Conservation (phyloP, 352 stramenopile species). For the Phytopythium oedochilum region DNA sequence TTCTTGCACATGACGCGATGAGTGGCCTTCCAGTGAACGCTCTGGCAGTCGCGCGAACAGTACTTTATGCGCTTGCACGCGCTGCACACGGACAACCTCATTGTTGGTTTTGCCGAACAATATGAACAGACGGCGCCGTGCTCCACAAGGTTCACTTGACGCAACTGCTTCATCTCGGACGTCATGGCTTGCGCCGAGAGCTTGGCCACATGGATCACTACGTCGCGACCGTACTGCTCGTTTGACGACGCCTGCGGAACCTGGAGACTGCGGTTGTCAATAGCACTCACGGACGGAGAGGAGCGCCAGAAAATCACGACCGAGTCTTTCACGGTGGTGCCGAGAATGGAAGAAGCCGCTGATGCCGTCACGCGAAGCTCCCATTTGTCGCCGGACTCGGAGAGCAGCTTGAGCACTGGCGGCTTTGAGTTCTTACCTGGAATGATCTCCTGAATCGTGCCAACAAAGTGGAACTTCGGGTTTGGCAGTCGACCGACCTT, state of each 20-base stretch:
- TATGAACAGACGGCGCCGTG: conserved; percentile 13
- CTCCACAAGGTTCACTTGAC: conserved; percentile 20
- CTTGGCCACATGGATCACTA: conserved; percentile 20
- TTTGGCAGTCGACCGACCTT: conserved; percentile 1
- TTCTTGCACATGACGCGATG: conserved; percentile 25
- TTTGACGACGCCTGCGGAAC: conserved; percentile 9
- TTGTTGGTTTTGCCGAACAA: conserved; percentile 8
- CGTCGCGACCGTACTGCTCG: conserved; percentile 21
- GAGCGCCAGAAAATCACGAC: conserved; percentile 25
- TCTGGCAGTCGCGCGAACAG: conserved; percentile 25
- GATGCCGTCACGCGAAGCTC: conserved; percentile 13
- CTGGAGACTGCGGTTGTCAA: conserved; percentile 16
- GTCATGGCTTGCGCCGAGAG: conserved; percentile 13
- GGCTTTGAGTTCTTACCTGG: conserved; percentile 15
- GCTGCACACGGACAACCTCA: conserved; percentile 16
- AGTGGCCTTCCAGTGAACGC: conserved; percentile 25
- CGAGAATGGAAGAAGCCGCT: conserved; percentile 3
- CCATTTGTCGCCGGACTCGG: conserved; percentile 16
- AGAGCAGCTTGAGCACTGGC: conserved; percentile 18
- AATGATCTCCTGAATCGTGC: conserved; percentile 14
- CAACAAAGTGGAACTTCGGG: conserved; percentile 24
- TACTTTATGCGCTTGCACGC: conserved; percentile 24
- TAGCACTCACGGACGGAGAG: conserved; percentile 15
- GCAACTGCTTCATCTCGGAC: conserved; percentile 20
- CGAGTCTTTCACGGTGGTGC: conserved; percentile 12